Evolutionary conservation across 2,329 filamentous ascomycete species (phyloP), one percentile per base, ranked within the genome.

Genomic region (Venturia aucupariae): DNA sequence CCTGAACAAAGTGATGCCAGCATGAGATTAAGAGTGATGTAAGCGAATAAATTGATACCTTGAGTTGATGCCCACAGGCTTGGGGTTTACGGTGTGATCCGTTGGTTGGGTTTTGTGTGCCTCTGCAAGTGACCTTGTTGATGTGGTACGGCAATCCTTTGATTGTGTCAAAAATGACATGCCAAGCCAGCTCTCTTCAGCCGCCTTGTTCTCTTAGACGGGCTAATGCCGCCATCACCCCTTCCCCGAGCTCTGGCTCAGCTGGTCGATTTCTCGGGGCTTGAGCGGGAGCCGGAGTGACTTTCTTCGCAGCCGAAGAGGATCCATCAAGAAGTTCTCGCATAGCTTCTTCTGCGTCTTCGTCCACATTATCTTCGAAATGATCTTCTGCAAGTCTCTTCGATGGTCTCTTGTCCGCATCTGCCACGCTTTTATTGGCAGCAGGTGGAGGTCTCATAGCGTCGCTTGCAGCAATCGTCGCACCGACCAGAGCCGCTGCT

Each of bases 211-310:
- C 51, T 66, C 84, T 76, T 60, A 86, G 71, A 68, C 80, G 86
- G 60, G 79, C 81, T 61, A 87, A 71, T 5, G 84, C 84, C 38
- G 82, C 82, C 75, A 81, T 79, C 61, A 87, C 80, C 11, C 84
- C 84, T 60, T 85, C 82, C 68, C 78, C 82, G 66, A 85, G 70
- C n/a, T 79, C 74, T 57, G 71, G 61, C 55, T 65, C 70, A 32
- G 71, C 70, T 42, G 32, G 32, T 22, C 67, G 77, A n/a, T 62
- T 62, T 22, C 42, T 55, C 27, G 22, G 27, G n/a, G 65, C 51
- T 38, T 46, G 41, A 13, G 62, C 22, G 24, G 51, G 38, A 32
- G 30, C 46, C 19, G 24, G 15, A 38, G 38, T 44, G 10, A 15
- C 38, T 41, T 35, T 30, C 30, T 38, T 32, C 11, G 39, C 7